phyloP scores from a whole-genome alignment of 2,329 filamentous ascomycete species.

The Gnomoniopsis sp. region DNA sequence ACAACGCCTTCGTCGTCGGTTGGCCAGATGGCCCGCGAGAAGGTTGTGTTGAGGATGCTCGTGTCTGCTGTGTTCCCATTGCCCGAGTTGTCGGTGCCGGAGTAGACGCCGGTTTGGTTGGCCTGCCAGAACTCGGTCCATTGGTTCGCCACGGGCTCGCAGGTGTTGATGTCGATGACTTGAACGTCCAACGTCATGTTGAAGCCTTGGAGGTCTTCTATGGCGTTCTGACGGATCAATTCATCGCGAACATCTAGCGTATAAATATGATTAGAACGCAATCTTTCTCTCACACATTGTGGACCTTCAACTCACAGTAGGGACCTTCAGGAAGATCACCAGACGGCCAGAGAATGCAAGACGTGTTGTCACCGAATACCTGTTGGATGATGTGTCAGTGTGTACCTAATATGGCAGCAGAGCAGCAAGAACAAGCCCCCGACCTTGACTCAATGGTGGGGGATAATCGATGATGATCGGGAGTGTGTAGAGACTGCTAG shows the following conservation, averaged over 20 bases:
- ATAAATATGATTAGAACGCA: neutral
- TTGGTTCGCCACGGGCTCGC: conserved; percentile 39
- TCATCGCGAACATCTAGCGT: neutral
- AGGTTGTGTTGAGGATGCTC: conserved; percentile 6
- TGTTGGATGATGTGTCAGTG: neutral
- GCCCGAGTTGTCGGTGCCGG: conserved; percentile 2
- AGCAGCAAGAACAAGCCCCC: neutral
- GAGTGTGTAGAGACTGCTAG: neutral
- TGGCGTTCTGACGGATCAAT: conserved; percentile 4
- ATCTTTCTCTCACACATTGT: neutral
- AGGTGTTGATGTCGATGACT: conserved; percentile 47
- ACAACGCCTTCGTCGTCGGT: conserved; percentile 6
- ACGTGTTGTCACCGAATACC: conserved; percentile 1
- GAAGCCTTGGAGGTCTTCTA: conserved; percentile 33
- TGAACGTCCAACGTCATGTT: conserved; percentile 49
- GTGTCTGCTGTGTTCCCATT: neutral
- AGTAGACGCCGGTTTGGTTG: conserved; percentile 4
- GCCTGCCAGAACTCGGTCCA: conserved; percentile 45
- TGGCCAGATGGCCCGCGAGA: conserved; percentile 7
- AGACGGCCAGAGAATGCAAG: conserved; percentile 1
- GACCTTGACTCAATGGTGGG: neutral
- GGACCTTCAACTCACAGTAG: neutral
- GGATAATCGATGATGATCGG: neutral
- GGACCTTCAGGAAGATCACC: neutral
- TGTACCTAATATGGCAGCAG: neutral